Percentiles rank a stretch among this genome's conserved stretches.
Evolutionary conservation across 2,329 filamentous ascomycete species (phyloP).

Genomic region (Scedosporium dehoogii): DNA sequence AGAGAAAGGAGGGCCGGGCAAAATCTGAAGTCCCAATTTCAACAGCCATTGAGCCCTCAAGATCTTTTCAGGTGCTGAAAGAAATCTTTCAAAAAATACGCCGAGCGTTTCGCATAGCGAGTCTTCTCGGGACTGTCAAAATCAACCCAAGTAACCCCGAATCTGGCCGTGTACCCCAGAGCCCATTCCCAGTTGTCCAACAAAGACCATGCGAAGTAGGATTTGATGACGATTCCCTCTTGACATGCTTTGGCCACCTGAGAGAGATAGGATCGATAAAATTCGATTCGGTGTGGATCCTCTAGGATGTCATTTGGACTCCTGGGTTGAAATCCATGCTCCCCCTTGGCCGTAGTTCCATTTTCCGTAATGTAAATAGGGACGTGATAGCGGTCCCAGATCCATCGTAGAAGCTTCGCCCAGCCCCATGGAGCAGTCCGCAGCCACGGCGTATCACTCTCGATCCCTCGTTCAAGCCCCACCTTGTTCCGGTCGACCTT

Average conservation of each 20-base stretch:
- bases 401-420: constrained; percentile 27
- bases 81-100: constrained; percentile 14
- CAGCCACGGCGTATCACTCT: constrained; percentile 29
- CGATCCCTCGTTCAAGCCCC: constrained; percentile 20
- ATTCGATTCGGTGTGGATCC: constrained; percentile 27
- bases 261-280: constrained; percentile 26
- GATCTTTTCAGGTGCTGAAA: not conserved
- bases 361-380: constrained; percentile 34
- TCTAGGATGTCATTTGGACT: constrained; percentile 23
- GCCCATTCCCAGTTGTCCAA: constrained; percentile 35
- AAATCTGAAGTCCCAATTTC: too few species aligned
- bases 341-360: constrained; percentile 28
- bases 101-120: constrained; percentile 15
- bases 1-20: too few species aligned
- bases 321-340: constrained; percentile 20
- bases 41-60: not conserved
- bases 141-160: constrained; percentile 30
- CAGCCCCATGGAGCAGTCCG: constrained; percentile 27
- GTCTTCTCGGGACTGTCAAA: constrained; percentile 24
- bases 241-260: constrained; percentile 26
- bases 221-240: constrained; percentile 26
- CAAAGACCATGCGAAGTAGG: constrained; percentile 31
- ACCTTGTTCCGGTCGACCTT: constrained; percentile 24
- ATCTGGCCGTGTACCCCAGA: constrained; percentile 27
- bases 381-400: constrained; percentile 27